These are phyloP conservation scores for Amphicarpaea edgeworthii DNA, from an alignment of 306 rosid species.

Conservation along the genomic window DNA sequence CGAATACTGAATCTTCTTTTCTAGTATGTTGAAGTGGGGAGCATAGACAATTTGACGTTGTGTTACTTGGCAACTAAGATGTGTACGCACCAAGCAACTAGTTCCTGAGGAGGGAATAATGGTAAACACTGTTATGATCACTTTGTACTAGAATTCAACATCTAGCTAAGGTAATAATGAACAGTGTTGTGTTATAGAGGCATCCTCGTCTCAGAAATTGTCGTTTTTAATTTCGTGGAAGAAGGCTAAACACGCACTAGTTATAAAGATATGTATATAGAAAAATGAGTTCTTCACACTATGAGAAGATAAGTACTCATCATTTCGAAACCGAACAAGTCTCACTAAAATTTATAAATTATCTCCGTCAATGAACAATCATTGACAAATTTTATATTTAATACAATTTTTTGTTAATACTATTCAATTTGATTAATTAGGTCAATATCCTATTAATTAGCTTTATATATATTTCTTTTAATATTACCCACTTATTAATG, in stretches of 20 bases:
- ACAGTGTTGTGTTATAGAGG: not conserved
- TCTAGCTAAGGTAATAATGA: not conserved
- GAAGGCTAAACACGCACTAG: not conserved
- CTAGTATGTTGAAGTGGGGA: slow-evolving; percentile 14
- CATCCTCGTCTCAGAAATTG: not conserved
- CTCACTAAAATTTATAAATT: not conserved
- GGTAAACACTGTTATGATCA: slow-evolving; percentile 21
- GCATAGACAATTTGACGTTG: not conserved
- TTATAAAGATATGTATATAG: not conserved
- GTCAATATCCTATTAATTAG: not conserved
- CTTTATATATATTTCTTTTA: not conserved
- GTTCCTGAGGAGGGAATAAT: not conserved
- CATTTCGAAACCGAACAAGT: not conserved
- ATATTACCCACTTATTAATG: not conserved
- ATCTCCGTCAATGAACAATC: not conserved
- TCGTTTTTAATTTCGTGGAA: not conserved
- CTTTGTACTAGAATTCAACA: not conserved
- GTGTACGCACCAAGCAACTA: slow-evolving; percentile 51
- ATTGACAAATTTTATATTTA: not conserved
- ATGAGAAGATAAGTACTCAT: not conserved
- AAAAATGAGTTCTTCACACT: not conserved
- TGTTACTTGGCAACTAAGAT: slow-evolving; percentile 44
- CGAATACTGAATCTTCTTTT: slow-evolving; percentile 1
- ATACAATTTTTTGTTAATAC: not conserved
- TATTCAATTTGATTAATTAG: not conserved